phyloP scores from a whole-genome alignment of 2,329 filamentous ascomycete genomes.

The Cryphonectria carpinicola region DNA sequence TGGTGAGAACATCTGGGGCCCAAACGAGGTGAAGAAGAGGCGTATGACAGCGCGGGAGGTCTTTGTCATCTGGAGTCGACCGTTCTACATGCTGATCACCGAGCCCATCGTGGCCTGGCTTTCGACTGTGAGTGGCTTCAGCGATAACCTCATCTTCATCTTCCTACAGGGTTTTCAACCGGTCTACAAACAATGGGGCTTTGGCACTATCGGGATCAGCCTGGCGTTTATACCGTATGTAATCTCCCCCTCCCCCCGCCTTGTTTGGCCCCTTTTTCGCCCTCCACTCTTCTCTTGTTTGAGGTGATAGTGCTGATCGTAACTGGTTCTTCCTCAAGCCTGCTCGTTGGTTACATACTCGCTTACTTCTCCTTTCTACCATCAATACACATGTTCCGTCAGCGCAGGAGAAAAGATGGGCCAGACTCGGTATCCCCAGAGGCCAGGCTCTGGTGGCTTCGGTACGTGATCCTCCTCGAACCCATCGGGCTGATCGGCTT shows the following conservation, averaged over 20 bases:
- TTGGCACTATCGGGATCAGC: conserved; percentile 35
- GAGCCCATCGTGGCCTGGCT: conserved; percentile 75
- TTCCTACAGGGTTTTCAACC: conserved; percentile 72
- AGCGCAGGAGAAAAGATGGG: conserved; percentile 48
- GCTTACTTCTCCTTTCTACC: conserved; percentile 61
- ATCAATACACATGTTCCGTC: conserved; percentile 45
- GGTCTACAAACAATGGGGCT: conserved; percentile 69
- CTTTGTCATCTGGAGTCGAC: conserved; percentile 58
- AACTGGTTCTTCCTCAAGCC: neutral
- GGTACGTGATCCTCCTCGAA: conserved; percentile 62
- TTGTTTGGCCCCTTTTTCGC: neutral
- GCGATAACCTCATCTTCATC: conserved; percentile 77
- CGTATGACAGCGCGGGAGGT: conserved; percentile 45
- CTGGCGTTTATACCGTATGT: conserved; percentile 31
- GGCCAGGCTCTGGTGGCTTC: conserved; percentile 61
- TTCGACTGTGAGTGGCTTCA: conserved; percentile 73
- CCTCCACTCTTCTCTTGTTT: neutral
- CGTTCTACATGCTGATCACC: conserved; percentile 73
- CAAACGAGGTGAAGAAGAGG: conserved; percentile 45
- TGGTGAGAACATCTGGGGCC: conserved; percentile 49
- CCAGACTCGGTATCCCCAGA: conserved; percentile 50
- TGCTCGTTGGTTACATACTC: conserved; percentile 56
- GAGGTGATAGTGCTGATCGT: neutral
- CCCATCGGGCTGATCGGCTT: conserved; percentile 66
- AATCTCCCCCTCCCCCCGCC: neutral